Conservation (phyloP, 495 filamentous ascomycete species). For the Penicillium psychrofluorescens region DNA sequence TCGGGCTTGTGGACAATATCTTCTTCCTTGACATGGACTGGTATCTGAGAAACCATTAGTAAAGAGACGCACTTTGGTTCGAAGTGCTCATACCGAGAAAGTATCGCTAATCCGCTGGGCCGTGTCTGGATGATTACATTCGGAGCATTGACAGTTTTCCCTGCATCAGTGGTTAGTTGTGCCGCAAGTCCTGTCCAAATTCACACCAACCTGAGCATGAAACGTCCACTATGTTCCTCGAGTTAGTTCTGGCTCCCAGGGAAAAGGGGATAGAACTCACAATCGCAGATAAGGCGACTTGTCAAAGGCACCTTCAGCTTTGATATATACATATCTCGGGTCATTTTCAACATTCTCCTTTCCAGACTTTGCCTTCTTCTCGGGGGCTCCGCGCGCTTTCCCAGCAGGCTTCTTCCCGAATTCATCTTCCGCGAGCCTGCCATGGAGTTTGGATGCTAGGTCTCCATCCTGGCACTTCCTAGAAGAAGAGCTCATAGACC, state of each 20-base stretch:
- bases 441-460: no score
- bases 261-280: neutral
- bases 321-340: no score
- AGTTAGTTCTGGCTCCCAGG: neutral
- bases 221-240: conserved; percentile 5
- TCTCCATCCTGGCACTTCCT: no score
- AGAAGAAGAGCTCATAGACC: no score
- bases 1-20: conserved; percentile 6
- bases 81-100: conserved; percentile 45
- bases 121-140: conserved; percentile 72
- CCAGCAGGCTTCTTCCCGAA: no score
- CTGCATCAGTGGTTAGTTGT: conserved; percentile 26
- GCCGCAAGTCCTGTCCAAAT: no score
- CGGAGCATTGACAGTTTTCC: conserved; percentile 72
- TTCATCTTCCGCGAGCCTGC: no score
- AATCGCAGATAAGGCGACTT: neutral
- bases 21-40: conserved; percentile 39
- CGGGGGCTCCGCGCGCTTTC: no score
- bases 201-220: conserved; percentile 15
- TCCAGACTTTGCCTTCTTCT: no score
- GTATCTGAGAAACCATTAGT: conserved; percentile 33
- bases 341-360: no score
- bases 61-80: neutral
- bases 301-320: neutral
- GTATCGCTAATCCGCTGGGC: conserved; percentile 67